Evolutionary conservation across 495 filamentous ascomycete genomes (phyloP).

Genomic region (Staphylotrichum longicolle): DNA sequence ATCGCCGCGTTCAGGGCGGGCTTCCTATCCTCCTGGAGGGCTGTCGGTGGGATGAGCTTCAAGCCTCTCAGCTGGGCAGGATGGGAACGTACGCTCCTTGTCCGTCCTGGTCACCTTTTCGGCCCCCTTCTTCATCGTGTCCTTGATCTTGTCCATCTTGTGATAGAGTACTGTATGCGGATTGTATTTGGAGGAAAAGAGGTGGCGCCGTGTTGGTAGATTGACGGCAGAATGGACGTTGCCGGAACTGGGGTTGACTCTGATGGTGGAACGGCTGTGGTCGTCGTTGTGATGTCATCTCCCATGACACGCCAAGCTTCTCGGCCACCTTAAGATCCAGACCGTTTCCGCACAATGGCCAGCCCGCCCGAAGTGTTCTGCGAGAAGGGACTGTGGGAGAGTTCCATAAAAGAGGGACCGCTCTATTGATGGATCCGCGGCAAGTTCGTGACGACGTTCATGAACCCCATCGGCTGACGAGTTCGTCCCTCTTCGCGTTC

Average conservation of each 20-base stretch:
- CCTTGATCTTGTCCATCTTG: conserved; percentile 20
- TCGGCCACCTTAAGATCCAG: neutral
- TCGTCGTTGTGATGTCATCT: neutral
- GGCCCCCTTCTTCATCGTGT: conserved; percentile 16
- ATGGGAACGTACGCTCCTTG: conserved; percentile 18
- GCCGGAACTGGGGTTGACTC: too few relatives aligned
- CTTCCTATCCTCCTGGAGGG: conserved; percentile 8
- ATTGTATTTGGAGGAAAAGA: neutral
- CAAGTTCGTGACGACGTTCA: conserved; percentile 1
- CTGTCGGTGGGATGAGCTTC: neutral
- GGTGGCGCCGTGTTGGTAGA: too few relatives aligned
- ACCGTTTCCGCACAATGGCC: too few relatives aligned
- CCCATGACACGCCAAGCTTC: neutral
- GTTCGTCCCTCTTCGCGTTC: conserved; percentile 41
- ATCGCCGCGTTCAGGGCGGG: conserved; percentile 1
- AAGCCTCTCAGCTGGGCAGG: neutral
- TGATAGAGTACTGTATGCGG: neutral
- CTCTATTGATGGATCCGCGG: too few relatives aligned
- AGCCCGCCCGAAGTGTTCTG: too few relatives aligned
- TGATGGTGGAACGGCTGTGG: too few relatives aligned
- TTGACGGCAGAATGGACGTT: too few relatives aligned
- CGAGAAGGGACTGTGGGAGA: too few relatives aligned
- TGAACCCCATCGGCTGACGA: conserved; percentile 42
- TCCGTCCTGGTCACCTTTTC: conserved; percentile 18
- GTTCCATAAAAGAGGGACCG: too few relatives aligned